A percentile compares a stretch with the other conserved stretches of the same genome.
These are phyloP conservation scores for Debaryomycetaceae sp. DNA, from an alignment of 1,139 yeast species.

Conservation along the genomic window DNA sequence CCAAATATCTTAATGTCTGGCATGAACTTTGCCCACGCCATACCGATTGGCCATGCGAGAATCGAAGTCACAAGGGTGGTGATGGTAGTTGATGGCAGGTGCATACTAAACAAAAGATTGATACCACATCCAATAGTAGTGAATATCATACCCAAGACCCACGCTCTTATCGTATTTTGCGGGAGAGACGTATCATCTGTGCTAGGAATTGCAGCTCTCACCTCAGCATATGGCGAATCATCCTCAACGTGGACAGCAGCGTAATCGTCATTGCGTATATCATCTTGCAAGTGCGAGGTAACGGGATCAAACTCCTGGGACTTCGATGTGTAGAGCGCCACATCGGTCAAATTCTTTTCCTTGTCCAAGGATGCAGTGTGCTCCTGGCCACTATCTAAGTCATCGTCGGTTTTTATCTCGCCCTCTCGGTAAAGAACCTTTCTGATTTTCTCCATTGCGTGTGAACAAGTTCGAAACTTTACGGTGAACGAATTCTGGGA, in stretches of 20 bases:
- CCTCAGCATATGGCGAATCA: constrained; percentile 68
- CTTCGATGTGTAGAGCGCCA: constrained; percentile 14
- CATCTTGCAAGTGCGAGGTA: constrained; percentile 24
- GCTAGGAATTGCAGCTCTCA: constrained; percentile 55
- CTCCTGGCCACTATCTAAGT: background rate
- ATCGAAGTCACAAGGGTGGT: constrained; percentile 21
- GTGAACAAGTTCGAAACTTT: background rate
- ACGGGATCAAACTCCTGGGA: constrained; percentile 38
- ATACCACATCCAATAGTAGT: constrained; percentile 41
- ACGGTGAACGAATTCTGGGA: too few species aligned
- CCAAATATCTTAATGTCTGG: constrained; percentile 22
- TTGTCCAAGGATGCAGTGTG: background rate
- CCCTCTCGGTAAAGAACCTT: background rate
- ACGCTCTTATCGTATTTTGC: constrained; percentile 57
- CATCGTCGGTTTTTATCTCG: background rate
- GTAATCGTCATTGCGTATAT: constrained; percentile 36
- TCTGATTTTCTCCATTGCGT: background rate
- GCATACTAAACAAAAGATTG: constrained; percentile 21
- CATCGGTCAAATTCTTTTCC: background rate
- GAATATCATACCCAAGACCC: constrained; percentile 53
- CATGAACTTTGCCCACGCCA: constrained; percentile 11
- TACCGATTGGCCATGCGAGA: constrained; percentile 21
- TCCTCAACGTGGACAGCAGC: constrained; percentile 43
- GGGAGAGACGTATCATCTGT: constrained; percentile 49
- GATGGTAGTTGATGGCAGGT: constrained; percentile 21